Evolutionary conservation across 176 grass and related monocot species (phyloP), one percentile per base, ranked within the genome.

Genomic region (Carex cristatella): DNA sequence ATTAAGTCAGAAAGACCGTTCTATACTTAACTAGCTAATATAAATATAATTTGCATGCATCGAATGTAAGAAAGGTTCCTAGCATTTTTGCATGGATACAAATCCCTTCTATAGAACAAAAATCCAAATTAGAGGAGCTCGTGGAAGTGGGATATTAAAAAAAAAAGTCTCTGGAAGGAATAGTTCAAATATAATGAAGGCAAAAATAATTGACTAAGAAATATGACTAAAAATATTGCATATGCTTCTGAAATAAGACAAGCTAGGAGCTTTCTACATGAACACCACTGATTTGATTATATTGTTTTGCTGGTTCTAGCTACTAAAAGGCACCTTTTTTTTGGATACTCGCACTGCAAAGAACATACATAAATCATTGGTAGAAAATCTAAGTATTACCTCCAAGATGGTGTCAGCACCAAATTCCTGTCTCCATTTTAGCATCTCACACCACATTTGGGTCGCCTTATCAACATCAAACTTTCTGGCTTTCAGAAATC

Each of bases 371-470:
- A 42, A 54, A 30, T 38, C 10, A 0, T 63, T 13, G 13, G 62
- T 46, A 28, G 55, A 30, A 55, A 3, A 59, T 31, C 51, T 38
- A 58, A 16, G 4, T 68, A 14, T 89, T 83, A 98, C 96, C 91
- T 96, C 90, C 86, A 99, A 81, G 66, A 99, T 95, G 1, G 88
- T 89, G 90, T 99, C 97, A 0, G 93, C 81, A 67, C 91, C 93
- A 32, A 99, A 99, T 69, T 99, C 93, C 51, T 92, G 89, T 85
- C 97, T 94, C 93, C 97, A 99, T 87, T 84, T 90, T 61, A 96
- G 87, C 97, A 99, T 99, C 28, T 99, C 97, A 2, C 86, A 70
- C 97, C 97, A 99, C 97, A 99, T 99, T 76, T 96, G 97, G 35
- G 83, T 90, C 64, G 97, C 90, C 85, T 94, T 99, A 55, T 94